A percentile compares a stretch with the other conserved stretches of the same genome.
These are phyloP conservation scores for Aspergillus ibericus DNA, from an alignment of 2,329 filamentous ascomycete species.

Conservation along the genomic window DNA sequence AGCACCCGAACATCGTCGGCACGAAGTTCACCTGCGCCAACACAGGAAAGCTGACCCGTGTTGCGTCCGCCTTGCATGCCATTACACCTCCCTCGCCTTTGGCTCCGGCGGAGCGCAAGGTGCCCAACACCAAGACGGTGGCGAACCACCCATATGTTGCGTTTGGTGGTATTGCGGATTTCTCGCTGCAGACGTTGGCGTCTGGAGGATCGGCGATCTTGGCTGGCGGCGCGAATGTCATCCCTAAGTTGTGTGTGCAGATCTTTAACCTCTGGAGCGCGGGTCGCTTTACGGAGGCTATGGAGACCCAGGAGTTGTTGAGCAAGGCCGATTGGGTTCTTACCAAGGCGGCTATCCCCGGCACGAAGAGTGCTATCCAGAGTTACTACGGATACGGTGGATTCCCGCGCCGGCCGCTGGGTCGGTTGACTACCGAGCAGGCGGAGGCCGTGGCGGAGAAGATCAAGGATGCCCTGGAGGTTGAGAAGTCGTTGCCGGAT, in stretches of 20 bases:
- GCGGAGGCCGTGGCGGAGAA: constrained; percentile 32
- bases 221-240: constrained; percentile 81
- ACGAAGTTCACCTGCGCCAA: constrained; percentile 93
- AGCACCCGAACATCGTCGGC: constrained; percentile 80
- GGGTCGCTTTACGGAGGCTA: constrained; percentile 74
- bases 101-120: constrained; percentile 24
- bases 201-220: constrained; percentile 83
- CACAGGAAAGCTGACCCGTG: constrained; percentile 83
- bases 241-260: constrained; percentile 78
- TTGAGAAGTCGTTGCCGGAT: constrained; percentile 38
- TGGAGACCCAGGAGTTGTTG: constrained; percentile 72
- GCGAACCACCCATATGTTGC: constrained; percentile 67
- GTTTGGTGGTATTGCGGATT: constrained; percentile 86
- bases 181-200: constrained; percentile 77
- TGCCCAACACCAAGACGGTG: constrained; percentile 28
- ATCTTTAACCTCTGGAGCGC: constrained; percentile 76
- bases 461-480: constrained; percentile 38
- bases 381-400: constrained; percentile 82
- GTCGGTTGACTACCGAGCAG: constrained; percentile 33
- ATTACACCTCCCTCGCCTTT: constrained; percentile 58
- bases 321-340: constrained; percentile 80
- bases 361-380: constrained; percentile 82
- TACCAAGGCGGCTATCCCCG: constrained; percentile 79
- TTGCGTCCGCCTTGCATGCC: constrained; percentile 70
- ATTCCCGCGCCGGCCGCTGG: constrained; percentile 65